Conservation (phyloP, 2,329 filamentous ascomycete genomes). For the Phyllachora maydis region DNA sequence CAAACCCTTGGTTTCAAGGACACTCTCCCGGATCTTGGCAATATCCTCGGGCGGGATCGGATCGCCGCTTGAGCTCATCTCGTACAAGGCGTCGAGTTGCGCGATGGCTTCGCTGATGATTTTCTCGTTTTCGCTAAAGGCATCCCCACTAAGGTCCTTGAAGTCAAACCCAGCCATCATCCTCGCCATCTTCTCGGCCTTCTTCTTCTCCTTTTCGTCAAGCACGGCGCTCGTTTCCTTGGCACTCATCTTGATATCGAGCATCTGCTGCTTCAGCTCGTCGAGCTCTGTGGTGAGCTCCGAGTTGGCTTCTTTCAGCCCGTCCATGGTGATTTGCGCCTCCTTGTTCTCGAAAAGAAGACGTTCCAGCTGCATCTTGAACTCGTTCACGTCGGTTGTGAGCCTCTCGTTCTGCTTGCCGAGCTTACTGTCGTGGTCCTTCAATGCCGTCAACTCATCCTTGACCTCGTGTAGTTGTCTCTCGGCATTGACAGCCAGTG, state of each 20-base stretch:
- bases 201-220: conserved; percentile 96
- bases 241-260: conserved; percentile 90
- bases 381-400: conserved; percentile 68
- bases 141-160: conserved; percentile 75
- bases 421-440: conserved; percentile 66
- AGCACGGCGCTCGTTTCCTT: conserved; percentile 79
- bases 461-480: conserved; percentile 64
- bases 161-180: conserved; percentile 99
- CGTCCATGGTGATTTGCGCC: conserved; percentile 92
- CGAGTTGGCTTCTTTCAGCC: conserved; percentile 83
- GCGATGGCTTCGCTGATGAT: conserved; percentile 69
- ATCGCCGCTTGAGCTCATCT: conserved; percentile 58
- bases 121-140: conserved; percentile 85
- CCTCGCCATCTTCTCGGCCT: conserved; percentile 97
- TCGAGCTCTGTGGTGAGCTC: conserved; percentile 86
- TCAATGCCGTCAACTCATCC: conserved; percentile 68
- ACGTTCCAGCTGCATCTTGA: conserved; percentile 93
- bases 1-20: conserved; percentile 80
- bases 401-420: conserved; percentile 83
- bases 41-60: conserved; percentile 66
- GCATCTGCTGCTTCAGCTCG: conserved; percentile 85
- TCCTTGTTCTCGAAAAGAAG: conserved; percentile 93
- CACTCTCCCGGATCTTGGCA: conserved; percentile 50
- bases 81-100: conserved; percentile 59
- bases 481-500: conserved; percentile 57